Base-by-base conservation (phyloP, 2,329 filamentous ascomycete species). In the Cercospora zeae-maydis region DNA sequence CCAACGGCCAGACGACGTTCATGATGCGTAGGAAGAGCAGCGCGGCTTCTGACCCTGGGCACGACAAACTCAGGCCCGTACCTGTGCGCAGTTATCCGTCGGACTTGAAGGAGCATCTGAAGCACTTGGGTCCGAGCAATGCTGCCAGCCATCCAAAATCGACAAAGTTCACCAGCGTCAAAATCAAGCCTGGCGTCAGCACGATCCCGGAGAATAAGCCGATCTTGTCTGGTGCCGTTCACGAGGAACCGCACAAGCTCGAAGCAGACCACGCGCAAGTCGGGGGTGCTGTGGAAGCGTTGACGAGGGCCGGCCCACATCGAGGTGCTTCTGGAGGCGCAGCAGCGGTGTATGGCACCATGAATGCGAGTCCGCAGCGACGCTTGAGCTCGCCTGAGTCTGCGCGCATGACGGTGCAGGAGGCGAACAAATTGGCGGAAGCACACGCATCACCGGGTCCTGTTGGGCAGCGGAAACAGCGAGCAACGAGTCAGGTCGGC, bases 91-190 rank as follows among this genome's bases (percentile, higher is more conserved):
- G 80, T 58, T 78, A 80, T 51, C 83, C 83, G 8, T 78, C 83
- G 39, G 83, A 86, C 31, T 76, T 87, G 55, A 80, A 80, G 53
- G 80, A 87, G 69, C 85, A 88, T 62, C 75, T 88, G 19, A 86
- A 84, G 70, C 84, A 88, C 69, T 79, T 88, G 1, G 86, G 86
- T 4, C 86, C 86, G 0, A 87, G 84, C 16, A 88, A 88, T 68
- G 78, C 83, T 14, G 86, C 86, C 19, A 85, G 80, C 65, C 78
- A 82, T 45, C 86, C 86, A 2, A 83, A 84, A 58, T 76, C 82
- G 36, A 88, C 86, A 6, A 83, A 86, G 36, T 87, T 85, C 73
- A 81, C 81, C 62, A 82, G 81, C 9, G 86, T 88, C 65, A 88
- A 88, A 74, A 88, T 88, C 74, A 88, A 88, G 73, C 85, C 84